phyloP scores from a whole-genome alignment of 495 filamentous ascomycete genomes.

The Lophiotrema nucula region DNA sequence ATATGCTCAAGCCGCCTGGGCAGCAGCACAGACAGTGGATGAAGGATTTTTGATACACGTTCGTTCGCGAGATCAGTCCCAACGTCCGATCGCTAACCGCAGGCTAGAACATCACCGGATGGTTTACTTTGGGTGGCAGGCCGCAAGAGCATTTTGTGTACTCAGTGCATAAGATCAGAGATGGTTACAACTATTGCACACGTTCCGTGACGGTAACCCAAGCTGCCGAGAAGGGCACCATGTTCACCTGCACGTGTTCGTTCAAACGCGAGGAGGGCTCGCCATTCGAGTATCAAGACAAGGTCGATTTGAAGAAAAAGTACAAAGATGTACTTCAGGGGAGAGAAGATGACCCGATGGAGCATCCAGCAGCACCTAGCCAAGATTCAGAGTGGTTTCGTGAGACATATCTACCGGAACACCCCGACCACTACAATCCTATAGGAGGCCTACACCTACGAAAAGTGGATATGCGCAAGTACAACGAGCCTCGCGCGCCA shows the following conservation, averaged over 20 bases:
- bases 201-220: slow-evolving; percentile 59
- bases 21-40: slow-evolving; percentile 55
- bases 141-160: slow-evolving; percentile 60
- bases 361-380: slow-evolving; percentile 7
- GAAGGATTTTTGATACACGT: slow-evolving; percentile 61
- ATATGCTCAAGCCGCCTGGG: slow-evolving; percentile 63
- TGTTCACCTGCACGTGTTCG: slow-evolving; percentile 61
- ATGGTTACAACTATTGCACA: slow-evolving; percentile 58
- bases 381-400: slow-evolving; percentile 17
- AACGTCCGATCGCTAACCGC: too few relatives aligned
- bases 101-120: slow-evolving; percentile 62
- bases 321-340: slow-evolving; percentile 44
- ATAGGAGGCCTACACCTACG: slow-evolving; percentile 51
- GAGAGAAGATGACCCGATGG: slow-evolving; percentile 40
- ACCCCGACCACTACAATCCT: slow-evolving; percentile 29
- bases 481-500: slow-evolving; percentile 51
- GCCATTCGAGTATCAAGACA: slow-evolving; percentile 16
- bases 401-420: slow-evolving; percentile 29
- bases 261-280: slow-evolving; percentile 55
- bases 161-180: slow-evolving; percentile 52
- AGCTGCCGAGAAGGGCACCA: slow-evolving; percentile 50
- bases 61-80: too few relatives aligned
- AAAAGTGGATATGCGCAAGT: slow-evolving; percentile 62
- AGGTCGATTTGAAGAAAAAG: slow-evolving; percentile 38
- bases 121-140: slow-evolving; percentile 59